phyloP scores from a whole-genome alignment of 2,329 filamentous ascomycete genomes.

The Penicillium griseofulvum region DNA sequence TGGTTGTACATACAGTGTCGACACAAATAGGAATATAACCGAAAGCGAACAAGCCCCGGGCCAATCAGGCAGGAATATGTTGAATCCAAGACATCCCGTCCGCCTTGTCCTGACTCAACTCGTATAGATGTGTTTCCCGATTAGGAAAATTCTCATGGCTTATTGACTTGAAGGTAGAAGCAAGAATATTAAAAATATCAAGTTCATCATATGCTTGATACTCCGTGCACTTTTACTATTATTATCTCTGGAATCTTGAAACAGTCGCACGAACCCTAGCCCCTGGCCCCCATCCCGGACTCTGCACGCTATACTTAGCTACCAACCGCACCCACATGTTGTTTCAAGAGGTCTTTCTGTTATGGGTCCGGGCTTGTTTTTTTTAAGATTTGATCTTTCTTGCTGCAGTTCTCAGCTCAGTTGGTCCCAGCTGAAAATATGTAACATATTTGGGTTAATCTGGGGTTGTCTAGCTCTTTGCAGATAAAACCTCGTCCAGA shows the following conservation, averaged over 20 bases:
- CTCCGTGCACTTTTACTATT: background rate
- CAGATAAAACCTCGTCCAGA: background rate
- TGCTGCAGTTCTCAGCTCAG: background rate
- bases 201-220: background rate
- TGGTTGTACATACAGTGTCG: background rate
- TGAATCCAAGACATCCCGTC: background rate
- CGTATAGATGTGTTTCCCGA: background rate
- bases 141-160: background rate
- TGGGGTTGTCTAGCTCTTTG: background rate
- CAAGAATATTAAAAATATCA: background rate
- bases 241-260: background rate
- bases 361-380: background rate
- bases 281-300: slow-evolving; percentile 2
- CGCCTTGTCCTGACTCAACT: slow-evolving; percentile 7
- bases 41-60: background rate
- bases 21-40: background rate
- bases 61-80: background rate
- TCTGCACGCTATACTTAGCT: slow-evolving; percentile 6
- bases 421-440: background rate
- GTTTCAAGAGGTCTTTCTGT: background rate
- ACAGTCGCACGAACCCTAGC: slow-evolving; percentile 3
- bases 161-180: background rate
- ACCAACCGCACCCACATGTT: background rate
- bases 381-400: background rate
- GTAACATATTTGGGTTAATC: background rate